Conservation (phyloP, 768 basidiomycete species). For the Leucocoprinus sp. region DNA sequence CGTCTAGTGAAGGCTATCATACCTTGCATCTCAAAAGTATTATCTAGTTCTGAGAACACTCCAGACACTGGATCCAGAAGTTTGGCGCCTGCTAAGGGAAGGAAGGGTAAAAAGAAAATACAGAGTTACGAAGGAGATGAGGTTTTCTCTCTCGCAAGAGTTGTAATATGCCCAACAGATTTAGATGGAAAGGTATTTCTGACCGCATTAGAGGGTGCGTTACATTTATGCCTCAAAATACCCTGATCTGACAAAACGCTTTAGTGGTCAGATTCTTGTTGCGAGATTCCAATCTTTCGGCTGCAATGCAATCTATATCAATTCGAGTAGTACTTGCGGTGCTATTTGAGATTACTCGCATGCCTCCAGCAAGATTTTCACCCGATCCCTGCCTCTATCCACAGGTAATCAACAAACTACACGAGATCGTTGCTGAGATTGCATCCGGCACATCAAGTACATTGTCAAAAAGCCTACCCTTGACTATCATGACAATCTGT, state of each 20-base stretch:
- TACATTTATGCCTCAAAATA: neutral
- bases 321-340: conserved; percentile 51
- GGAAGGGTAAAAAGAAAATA: conserved; percentile 60
- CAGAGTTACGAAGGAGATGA: conserved; percentile 73
- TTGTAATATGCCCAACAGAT: conserved; percentile 38
- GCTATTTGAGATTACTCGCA: conserved; percentile 46
- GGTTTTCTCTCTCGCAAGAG: conserved; percentile 43
- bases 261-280: conserved; percentile 45
- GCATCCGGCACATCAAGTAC: conserved; percentile 46
- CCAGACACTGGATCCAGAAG: conserved; percentile 13
- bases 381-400: conserved; percentile 41
- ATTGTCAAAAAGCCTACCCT: conserved; percentile 53
- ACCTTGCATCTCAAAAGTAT: conserved; percentile 37
- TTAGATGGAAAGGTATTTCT: conserved; percentile 49
- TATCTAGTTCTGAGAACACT: conserved; percentile 30
- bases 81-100: conserved; percentile 24
- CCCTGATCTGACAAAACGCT: conserved; percentile 5
- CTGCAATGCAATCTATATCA: conserved; percentile 49
- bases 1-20: conserved; percentile 50
- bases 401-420: conserved; percentile 37
- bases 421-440: conserved; percentile 38
- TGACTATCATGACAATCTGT: conserved; percentile 39
- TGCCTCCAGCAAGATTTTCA: conserved; percentile 48
- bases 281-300: conserved; percentile 40
- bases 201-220: conserved; percentile 49